Percentiles rank a stretch among this genome's conserved stretches.
Conservation (phyloP, 2,329 filamentous ascomycete species). For the Aspergillus sclerotialis region DNA sequence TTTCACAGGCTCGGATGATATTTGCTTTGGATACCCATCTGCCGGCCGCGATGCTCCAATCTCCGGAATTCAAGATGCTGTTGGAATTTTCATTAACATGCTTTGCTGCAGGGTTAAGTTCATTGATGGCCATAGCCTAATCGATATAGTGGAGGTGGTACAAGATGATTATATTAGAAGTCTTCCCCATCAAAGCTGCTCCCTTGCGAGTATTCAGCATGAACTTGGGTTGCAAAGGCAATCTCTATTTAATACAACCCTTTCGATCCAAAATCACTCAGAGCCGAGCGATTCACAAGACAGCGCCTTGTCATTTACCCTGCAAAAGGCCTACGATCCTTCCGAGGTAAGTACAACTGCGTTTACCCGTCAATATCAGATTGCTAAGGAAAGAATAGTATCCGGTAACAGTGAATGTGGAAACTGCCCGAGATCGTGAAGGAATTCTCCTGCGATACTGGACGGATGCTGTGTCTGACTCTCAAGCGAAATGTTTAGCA, state of each 20-base stretch:
- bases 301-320: slow-evolving; percentile 22
- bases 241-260: slow-evolving; percentile 35
- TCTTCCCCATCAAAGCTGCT: slow-evolving; percentile 45
- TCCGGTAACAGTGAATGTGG: slow-evolving; percentile 32
- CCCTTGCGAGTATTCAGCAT: slow-evolving; percentile 43
- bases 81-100: slow-evolving; percentile 50
- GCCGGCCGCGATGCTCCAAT: slow-evolving; percentile 41
- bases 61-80: slow-evolving; percentile 38
- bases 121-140: slow-evolving; percentile 26
- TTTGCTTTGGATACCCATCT: slow-evolving; percentile 36
- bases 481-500: slow-evolving; percentile 23
- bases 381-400: slow-evolving; percentile 22
- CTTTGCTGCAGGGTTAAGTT: slow-evolving; percentile 44
- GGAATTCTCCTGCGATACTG: slow-evolving; percentile 35
- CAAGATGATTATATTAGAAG: slow-evolving; percentile 42
- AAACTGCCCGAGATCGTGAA: slow-evolving; percentile 28
- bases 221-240: slow-evolving; percentile 29
- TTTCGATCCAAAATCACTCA: slow-evolving; percentile 34
- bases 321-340: slow-evolving; percentile 28
- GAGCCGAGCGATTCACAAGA: slow-evolving; percentile 15
- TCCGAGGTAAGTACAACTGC: slow-evolving; percentile 24
- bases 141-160: slow-evolving; percentile 36
- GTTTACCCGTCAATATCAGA: background rate
- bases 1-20: slow-evolving; percentile 27
- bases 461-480: slow-evolving; percentile 30